Evolutionary conservation across 345 rosid species (phyloP).

Genomic region (Rhodomyrtus tomentosa): DNA sequence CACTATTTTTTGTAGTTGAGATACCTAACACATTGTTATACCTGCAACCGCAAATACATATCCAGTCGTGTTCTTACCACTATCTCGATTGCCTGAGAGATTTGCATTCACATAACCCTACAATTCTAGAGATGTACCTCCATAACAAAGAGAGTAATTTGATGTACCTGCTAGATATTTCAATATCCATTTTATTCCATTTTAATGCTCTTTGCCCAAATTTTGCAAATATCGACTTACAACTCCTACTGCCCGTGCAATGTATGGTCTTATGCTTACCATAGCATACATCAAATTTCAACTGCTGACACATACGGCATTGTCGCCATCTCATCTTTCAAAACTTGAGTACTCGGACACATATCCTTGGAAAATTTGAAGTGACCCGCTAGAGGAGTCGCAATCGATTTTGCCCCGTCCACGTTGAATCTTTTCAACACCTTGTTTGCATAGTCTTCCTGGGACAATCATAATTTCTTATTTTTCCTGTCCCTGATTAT

Average conservation of each 20-base stretch:
- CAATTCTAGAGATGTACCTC: not conserved
- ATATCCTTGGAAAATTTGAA: not conserved
- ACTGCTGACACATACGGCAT: accelerated
- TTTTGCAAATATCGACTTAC: not conserved
- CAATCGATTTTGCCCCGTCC: not conserved
- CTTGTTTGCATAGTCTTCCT: not conserved
- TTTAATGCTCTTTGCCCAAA: not conserved
- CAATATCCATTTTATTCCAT: not conserved
- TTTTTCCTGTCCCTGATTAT: not conserved
- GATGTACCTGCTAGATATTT: no score
- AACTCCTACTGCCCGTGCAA: not conserved
- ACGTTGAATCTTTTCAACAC: not conserved
- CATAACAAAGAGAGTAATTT: not conserved
- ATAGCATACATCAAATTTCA: not conserved
- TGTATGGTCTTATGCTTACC: not conserved
- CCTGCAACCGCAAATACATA: not conserved
- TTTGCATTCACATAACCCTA: not conserved
- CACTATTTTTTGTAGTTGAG: not conserved
- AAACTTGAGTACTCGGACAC: not conserved
- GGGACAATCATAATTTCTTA: not conserved
- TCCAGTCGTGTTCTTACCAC: not conserved
- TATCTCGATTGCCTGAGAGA: not conserved
- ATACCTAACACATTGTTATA: not conserved
- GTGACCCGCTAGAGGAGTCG: not conserved
- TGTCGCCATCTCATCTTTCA: not conserved